These are phyloP conservation scores for Diutina sp. DNA, from an alignment of 1,139 yeast species.

Conservation along the genomic window DNA sequence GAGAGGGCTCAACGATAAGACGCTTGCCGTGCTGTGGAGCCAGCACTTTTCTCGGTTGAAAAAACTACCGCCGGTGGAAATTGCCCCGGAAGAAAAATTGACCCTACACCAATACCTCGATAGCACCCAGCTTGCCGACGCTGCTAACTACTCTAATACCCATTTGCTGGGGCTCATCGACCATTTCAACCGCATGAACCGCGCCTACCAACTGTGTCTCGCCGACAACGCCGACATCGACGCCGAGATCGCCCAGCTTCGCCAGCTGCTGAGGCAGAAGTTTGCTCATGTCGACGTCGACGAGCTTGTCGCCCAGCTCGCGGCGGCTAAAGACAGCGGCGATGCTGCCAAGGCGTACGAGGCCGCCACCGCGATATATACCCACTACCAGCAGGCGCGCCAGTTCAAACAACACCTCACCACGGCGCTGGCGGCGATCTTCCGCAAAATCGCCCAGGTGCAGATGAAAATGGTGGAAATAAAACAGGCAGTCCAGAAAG, in stretches of 20 bases:
- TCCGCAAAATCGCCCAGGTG: constrained; percentile 20
- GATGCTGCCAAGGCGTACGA: background rate
- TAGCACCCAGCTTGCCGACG: constrained; percentile 13
- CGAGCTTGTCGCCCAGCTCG: background rate
- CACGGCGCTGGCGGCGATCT: constrained; percentile 14
- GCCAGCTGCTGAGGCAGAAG: background rate
- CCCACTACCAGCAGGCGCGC: constrained; percentile 5
- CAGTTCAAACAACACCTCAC: constrained; percentile 17
- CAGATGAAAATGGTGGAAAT: constrained; percentile 29
- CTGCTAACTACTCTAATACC: constrained; percentile 13
- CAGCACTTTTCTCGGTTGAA: constrained; percentile 25
- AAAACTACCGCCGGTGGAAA: constrained; percentile 17
- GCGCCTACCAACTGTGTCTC: background rate
- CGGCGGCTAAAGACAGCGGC: background rate
- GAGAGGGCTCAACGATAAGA: constrained; percentile 30
- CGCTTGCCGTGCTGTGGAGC: constrained; percentile 38
- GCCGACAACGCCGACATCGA: background rate
- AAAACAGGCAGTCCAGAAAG: constrained; percentile 10
- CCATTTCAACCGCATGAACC: constrained; percentile 23
- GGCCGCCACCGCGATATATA: background rate
- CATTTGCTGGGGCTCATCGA: constrained; percentile 20
- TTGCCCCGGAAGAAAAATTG: constrained; percentile 6
- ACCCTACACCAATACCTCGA: constrained; percentile 14
- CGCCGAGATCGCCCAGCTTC: background rate
- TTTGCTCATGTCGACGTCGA: background rate